Evolutionary conservation across 169 alveolate species (phyloP).

Genomic region (Plasmodium gonderi): DNA sequence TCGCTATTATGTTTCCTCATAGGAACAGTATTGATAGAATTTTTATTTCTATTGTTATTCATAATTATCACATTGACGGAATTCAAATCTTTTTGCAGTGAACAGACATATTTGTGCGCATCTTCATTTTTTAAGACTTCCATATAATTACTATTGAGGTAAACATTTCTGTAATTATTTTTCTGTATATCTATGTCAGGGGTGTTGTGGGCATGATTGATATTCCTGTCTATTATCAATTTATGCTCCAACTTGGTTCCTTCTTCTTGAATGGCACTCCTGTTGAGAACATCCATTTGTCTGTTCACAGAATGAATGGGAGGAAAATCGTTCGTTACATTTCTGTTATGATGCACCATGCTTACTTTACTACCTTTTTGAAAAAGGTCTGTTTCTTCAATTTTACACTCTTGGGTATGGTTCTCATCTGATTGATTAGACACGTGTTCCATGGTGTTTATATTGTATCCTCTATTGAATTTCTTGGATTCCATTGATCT

Average conservation of each 20-base stretch:
- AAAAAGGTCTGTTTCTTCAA: background rate
- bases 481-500: no score
- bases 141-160: conserved; percentile 43
- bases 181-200: background rate
- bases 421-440: background rate
- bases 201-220: background rate
- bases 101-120: conserved; percentile 18
- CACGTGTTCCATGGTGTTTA: no score
- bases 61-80: conserved; percentile 28
- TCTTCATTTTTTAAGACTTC: conserved; percentile 29
- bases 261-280: background rate
- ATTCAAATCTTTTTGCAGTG: conserved; percentile 21
- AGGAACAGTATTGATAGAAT: background rate
- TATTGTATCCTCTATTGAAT: no score
- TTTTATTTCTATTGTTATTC: background rate
- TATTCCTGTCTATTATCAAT: background rate
- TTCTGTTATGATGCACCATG: background rate
- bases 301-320: background rate
- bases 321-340: background rate
- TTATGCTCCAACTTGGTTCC: background rate
- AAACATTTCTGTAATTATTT: conserved; percentile 18
- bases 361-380: background rate
- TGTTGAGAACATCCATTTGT: background rate
- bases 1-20: background rate
- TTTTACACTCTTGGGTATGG: background rate